These are phyloP conservation scores for Phytophthora sp. DNA, from an alignment of 352 stramenopile genomes.

Conservation along the genomic window DNA sequence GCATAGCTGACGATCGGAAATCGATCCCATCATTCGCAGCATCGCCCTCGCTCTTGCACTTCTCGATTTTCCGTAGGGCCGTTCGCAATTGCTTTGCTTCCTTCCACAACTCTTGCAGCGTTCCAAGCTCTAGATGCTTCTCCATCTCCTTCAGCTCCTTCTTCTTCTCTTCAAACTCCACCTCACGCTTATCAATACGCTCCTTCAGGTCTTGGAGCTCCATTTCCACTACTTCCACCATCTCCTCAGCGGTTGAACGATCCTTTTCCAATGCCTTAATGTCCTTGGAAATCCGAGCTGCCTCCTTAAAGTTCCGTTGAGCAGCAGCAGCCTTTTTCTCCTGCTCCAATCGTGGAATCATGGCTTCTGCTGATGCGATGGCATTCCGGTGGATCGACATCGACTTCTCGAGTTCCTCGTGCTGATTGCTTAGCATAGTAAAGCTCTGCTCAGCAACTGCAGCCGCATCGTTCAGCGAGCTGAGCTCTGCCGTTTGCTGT, in stretches of 20 bases:
- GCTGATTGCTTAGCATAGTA: constrained; percentile 73
- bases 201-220: constrained; percentile 82
- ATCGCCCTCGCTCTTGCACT: constrained; percentile 67
- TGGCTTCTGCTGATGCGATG: constrained; percentile 79
- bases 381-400: constrained; percentile 77
- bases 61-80: constrained; percentile 71
- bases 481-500: constrained; percentile 74
- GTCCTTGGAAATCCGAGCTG: constrained; percentile 83
- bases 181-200: constrained; percentile 68
- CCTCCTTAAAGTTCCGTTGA: constrained; percentile 89
- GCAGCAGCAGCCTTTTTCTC: constrained; percentile 82
- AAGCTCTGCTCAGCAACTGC: constrained; percentile 80
- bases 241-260: constrained; percentile 76
- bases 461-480: constrained; percentile 67
- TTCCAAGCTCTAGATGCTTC: constrained; percentile 73
- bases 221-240: constrained; percentile 85
- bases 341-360: constrained; percentile 79
- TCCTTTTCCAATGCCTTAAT: constrained; percentile 90
- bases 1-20: constrained; percentile 68
- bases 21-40: constrained; percentile 63
- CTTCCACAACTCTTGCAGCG: constrained; percentile 79
- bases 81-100: constrained; percentile 66
- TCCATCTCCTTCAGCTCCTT: constrained; percentile 77
- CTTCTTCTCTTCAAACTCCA: constrained; percentile 80
- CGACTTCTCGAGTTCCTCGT: constrained; percentile 80